Percentiles rank a stretch among this genome's conserved stretches.
Conservation (phyloP, 139 green algal genomes). For the Parachlorella kessleri region DNA sequence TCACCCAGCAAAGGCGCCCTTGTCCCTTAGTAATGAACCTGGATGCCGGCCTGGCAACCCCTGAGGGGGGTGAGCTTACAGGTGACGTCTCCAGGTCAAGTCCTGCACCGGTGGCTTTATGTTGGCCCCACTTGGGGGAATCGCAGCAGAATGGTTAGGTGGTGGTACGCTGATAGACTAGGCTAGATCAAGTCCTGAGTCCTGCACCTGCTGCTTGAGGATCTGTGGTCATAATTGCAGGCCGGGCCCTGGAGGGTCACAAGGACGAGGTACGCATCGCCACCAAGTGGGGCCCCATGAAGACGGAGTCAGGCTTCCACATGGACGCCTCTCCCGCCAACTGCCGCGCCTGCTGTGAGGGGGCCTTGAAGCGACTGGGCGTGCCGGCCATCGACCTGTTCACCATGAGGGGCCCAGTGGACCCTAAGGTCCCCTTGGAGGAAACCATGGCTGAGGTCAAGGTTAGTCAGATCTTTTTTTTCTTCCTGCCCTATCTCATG, state of each 20-base stretch:
- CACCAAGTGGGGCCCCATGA: conserved; percentile 52
- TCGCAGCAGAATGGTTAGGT: no score
- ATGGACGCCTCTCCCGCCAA: conserved; percentile 1
- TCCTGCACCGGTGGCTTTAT: no score
- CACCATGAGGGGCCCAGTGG: conserved; percentile 33
- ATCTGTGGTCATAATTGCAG: neutral
- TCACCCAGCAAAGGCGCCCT: no score
- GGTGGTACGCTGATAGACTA: no score
- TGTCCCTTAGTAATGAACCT: no score
- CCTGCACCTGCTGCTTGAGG: no score
- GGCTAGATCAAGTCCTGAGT: no score
- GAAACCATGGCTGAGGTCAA: conserved; percentile 63
- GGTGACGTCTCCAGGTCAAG: no score
- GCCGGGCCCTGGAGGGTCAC: conserved; percentile 16
- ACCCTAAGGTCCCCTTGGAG: conserved; percentile 56
- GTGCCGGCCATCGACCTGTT: conserved; percentile 61
- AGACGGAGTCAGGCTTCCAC: neutral
- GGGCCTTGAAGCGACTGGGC: conserved; percentile 48
- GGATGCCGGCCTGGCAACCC: no score
- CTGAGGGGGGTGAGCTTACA: no score
- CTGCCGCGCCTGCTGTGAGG: conserved; percentile 38
- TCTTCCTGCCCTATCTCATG: no score
- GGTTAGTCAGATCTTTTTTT: conserved; percentile 28
- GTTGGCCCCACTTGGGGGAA: no score
- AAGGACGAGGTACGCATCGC: conserved; percentile 34